Percentiles rank a stretch among this genome's conserved stretches.
Conservation (phyloP, 75 land plant genomes). For the Chamaecyparis obtusa region DNA sequence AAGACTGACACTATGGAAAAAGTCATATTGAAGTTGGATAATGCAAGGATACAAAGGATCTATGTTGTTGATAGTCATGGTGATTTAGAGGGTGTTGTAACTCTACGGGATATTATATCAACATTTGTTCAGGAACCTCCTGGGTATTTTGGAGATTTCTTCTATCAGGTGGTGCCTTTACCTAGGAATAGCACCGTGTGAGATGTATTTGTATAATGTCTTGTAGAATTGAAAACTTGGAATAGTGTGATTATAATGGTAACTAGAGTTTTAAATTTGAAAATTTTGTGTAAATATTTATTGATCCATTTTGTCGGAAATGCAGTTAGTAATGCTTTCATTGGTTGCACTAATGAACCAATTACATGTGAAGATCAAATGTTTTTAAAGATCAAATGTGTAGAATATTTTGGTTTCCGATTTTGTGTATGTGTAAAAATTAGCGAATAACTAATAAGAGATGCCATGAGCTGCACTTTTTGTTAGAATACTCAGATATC, state of each 20-base stretch:
- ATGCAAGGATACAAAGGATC: slow-evolving; percentile 62
- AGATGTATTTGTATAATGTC: background rate
- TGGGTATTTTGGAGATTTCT: slow-evolving; percentile 88
- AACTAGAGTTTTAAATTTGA: background rate
- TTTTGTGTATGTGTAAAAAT: background rate
- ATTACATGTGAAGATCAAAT: background rate
- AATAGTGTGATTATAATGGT: background rate
- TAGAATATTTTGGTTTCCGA: background rate
- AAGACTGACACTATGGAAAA: slow-evolving; percentile 35
- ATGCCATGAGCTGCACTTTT: background rate
- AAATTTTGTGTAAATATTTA: background rate
- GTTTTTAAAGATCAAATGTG: no score
- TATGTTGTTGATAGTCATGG: slow-evolving; percentile 70
- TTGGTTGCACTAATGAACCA: background rate
- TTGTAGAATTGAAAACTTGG: background rate
- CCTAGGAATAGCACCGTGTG: slow-evolving; percentile 49
- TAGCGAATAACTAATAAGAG: background rate
- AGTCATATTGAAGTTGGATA: slow-evolving; percentile 54
- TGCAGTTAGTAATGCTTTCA: background rate
- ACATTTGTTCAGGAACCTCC: slow-evolving; percentile 85
- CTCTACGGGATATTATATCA: slow-evolving; percentile 86
- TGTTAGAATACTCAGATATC: background rate
- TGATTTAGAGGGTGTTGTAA: slow-evolving; percentile 72
- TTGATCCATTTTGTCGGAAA: background rate
- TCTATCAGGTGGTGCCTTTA: slow-evolving; percentile 71